A percentile compares a stretch with the other conserved stretches of the same genome.
These are phyloP conservation scores for Crotalaria pallida DNA, from an alignment of 306 rosid genomes.

Conservation along the genomic window DNA sequence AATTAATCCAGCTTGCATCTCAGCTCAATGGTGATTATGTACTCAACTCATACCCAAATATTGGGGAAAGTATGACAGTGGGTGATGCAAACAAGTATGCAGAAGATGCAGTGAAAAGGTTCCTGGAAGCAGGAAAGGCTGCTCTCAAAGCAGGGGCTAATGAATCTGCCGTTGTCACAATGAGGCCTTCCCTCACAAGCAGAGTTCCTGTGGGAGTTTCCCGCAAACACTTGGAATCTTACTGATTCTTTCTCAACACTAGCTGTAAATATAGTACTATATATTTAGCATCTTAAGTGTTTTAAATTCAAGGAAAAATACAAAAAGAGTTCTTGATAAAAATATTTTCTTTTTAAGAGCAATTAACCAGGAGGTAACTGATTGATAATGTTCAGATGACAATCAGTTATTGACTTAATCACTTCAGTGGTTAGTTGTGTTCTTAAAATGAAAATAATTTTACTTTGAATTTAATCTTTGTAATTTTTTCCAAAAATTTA, in stretches of 20 bases:
- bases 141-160: slow-evolving; percentile 88
- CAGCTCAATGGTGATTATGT: slow-evolving; percentile 89
- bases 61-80: slow-evolving; percentile 71
- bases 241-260: slow-evolving; percentile 30
- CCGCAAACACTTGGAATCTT: slow-evolving; percentile 19
- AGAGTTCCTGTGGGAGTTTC: slow-evolving; percentile 35
- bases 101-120: slow-evolving; percentile 90
- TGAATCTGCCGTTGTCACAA: slow-evolving; percentile 74
- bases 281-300: slow-evolving; percentile 6
- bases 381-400: slow-evolving; percentile 2
- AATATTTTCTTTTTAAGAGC: slow-evolving; percentile 13
- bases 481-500: neutral
- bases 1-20: slow-evolving; percentile 88
- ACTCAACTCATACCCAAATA: slow-evolving; percentile 68
- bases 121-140: slow-evolving; percentile 78
- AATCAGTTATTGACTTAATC: neutral
- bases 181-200: slow-evolving; percentile 93
- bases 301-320: neutral
- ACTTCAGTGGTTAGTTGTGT: neutral
- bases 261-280: slow-evolving; percentile 14
- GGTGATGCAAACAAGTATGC: slow-evolving; percentile 79
- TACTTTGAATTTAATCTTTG: neutral
- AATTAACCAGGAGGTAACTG: neutral
- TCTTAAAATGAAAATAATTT: slow-evolving; percentile 8
- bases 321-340: neutral